A percentile compares a stretch with the other conserved stretches of the same genome.
Evolutionary conservation across 2,329 filamentous ascomycete genomes (phyloP).

Genomic region (Colletotrichum orchidophilum): DNA sequence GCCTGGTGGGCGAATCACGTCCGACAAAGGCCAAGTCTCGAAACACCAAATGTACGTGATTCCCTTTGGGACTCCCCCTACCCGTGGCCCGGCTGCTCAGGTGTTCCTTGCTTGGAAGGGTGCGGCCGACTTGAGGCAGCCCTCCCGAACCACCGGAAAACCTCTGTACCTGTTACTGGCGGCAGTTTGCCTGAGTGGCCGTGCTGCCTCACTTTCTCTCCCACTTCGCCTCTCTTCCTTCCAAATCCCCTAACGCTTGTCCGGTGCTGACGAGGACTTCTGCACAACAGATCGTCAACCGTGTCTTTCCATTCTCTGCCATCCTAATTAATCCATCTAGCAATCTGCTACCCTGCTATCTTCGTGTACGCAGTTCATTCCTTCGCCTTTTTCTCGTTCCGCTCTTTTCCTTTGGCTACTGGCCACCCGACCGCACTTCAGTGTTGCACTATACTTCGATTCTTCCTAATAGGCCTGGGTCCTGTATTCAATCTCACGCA

Average conservation of each 20-base stretch:
- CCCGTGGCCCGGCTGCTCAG: slow-evolving; percentile 45
- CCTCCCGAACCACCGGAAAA: slow-evolving; percentile 36
- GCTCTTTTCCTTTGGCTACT: slow-evolving; percentile 10
- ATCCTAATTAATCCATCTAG: slow-evolving; percentile 28
- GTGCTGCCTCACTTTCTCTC: slow-evolving; percentile 31
- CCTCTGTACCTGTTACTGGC: slow-evolving; percentile 39
- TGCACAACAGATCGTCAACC: slow-evolving; percentile 22
- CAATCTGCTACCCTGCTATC: slow-evolving; percentile 9
- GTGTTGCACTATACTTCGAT: slow-evolving; percentile 28
- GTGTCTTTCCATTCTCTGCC: slow-evolving; percentile 16
- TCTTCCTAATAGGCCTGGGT: slow-evolving; percentile 34
- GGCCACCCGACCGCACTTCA: slow-evolving; percentile 15
- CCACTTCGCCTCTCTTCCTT: slow-evolving; percentile 21
- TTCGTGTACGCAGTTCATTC: slow-evolving; percentile 15
- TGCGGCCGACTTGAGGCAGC: slow-evolving; percentile 37
- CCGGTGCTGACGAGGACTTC: slow-evolving; percentile 20
- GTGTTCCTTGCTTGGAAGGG: slow-evolving; percentile 40
- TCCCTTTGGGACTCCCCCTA: slow-evolving; percentile 42
- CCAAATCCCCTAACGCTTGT: neutral
- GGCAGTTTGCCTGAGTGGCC: slow-evolving; percentile 36
- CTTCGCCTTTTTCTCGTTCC: slow-evolving; percentile 10
- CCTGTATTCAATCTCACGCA: slow-evolving; percentile 26
- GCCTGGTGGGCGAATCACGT: slow-evolving; percentile 37
- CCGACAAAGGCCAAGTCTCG: slow-evolving; percentile 42
- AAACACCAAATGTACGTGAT: slow-evolving; percentile 56